phyloP scores from a whole-genome alignment of 441 rosid species.

The Metrosideros polymorpha region DNA sequence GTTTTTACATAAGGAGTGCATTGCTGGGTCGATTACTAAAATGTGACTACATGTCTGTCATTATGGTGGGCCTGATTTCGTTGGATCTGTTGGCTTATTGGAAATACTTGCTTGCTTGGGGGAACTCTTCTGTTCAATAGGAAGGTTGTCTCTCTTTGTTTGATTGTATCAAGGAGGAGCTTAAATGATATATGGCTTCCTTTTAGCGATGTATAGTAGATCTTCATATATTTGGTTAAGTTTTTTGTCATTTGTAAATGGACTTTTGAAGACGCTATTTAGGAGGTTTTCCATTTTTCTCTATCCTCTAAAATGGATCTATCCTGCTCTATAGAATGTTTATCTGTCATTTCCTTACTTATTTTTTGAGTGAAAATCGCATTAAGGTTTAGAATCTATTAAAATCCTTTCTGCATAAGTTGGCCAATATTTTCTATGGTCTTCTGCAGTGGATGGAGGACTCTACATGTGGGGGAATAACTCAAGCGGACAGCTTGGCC shows the following conservation, averaged over 20 bases:
- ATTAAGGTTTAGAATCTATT: background rate
- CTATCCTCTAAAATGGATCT: background rate
- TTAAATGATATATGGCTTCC: background rate
- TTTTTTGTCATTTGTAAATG: background rate
- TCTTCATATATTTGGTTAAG: background rate
- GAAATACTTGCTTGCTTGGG: background rate
- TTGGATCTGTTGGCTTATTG: background rate
- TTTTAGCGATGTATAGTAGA: background rate
- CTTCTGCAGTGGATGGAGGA: slow-evolving; percentile 66
- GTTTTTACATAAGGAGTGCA: background rate
- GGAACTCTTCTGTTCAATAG: background rate
- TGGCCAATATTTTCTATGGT: background rate
- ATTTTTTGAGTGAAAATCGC: background rate
- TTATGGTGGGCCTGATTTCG: background rate
- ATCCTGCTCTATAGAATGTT: background rate
- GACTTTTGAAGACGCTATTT: background rate
- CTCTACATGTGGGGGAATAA: slow-evolving; percentile 94
- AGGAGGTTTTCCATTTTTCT: background rate
- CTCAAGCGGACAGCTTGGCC: slow-evolving; percentile 91
- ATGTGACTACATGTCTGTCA: background rate
- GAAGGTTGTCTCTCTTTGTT: background rate
- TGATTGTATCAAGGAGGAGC: background rate
- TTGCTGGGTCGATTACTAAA: background rate
- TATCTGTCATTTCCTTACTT: background rate
- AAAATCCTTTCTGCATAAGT: background rate